Base-by-base conservation (phyloP, 352 stramenopile species). In the Phytophthora meadii region DNA sequence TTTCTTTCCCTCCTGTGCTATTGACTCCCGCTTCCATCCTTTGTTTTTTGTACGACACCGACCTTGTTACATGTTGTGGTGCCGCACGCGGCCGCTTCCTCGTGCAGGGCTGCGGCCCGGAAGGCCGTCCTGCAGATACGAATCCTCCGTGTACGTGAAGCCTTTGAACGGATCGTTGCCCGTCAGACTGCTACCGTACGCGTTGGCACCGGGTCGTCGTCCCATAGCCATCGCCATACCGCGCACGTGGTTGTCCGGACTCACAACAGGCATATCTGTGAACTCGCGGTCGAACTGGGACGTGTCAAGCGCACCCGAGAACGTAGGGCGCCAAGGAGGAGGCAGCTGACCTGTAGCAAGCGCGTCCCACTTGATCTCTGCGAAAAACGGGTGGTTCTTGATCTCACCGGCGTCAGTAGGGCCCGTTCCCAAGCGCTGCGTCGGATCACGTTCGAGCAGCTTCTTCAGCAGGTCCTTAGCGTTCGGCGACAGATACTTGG, bases 211-310 rank as follows among this genome's bases (percentile, higher is more conserved):
- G 2, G 74, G 72, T 57, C 76, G 70, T 69, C 73, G 71, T 10
- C 64, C 60, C 62, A 81, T 65, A 1, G 72, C 61, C 82, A 92
- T 87, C 1, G 72, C 77, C 55, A 88, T 84, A 34, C 79, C 79
- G 6, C 70, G 81, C n/a, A 79, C 77, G 36, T 89, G 67, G 64
- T 89, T 91, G 68, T 95, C 89, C 0, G 96, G 95, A 56, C 89
- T 98, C 66, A 97, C 87, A 30, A 99, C 90, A 8, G 97, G 97
- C 94, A 99, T 98, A 58, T 90, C 94, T 0, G 97, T 99, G 61
- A 98, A 98, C 76, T 99, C 97, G 54, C 89, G 85, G 82, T 99
- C 97, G 58, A 99, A 99, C 82, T 99, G 96, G 56, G 94, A 98
- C 39, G 96, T 99, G 81, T 99, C 96, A n/a, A 98, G 75, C 41